Conservation (phyloP, 768 basidiomycete species). For the Xanthoconium purpureum region DNA sequence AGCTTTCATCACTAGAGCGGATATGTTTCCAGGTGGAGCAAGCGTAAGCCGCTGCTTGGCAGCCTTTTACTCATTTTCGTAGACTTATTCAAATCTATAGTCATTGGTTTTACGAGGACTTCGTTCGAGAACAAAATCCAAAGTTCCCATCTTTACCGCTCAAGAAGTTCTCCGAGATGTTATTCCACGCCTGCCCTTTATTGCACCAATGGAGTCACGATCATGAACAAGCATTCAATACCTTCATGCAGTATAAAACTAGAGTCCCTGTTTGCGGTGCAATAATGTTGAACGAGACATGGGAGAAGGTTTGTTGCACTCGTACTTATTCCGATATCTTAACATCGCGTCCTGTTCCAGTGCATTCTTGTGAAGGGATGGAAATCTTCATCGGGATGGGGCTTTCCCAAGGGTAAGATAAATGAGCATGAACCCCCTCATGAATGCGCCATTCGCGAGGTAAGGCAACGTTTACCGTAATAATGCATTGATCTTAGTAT, state of each 20-base stretch:
- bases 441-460: constrained; percentile 90
- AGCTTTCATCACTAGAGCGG: constrained; percentile 86
- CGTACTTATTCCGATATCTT: constrained; percentile 9
- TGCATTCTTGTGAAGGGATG: constrained; percentile 98
- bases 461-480: constrained; percentile 33
- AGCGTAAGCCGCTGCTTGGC: constrained; percentile 61
- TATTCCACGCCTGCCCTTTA: constrained; percentile 83
- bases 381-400: constrained; percentile 96
- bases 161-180: constrained; percentile 89
- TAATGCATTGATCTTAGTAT: constrained; percentile 8
- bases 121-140: constrained; percentile 87
- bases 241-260: constrained; percentile 95
- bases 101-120: constrained; percentile 99
- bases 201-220: constrained; percentile 80
- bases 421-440: constrained; percentile 86
- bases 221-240: constrained; percentile 81
- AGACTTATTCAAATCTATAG: constrained; percentile 39
- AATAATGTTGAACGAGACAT: constrained; percentile 87
- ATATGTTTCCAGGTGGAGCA: constrained; percentile 99
- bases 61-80: constrained; percentile 8
- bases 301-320: constrained; percentile 74
- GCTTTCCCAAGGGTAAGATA: constrained; percentile 99
- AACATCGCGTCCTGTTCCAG: constrained; percentile 38
- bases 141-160: constrained; percentile 84
- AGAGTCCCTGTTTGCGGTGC: constrained; percentile 97